Base-by-base conservation (phyloP, 345 rosid genomes). In the Acer campestre region DNA sequence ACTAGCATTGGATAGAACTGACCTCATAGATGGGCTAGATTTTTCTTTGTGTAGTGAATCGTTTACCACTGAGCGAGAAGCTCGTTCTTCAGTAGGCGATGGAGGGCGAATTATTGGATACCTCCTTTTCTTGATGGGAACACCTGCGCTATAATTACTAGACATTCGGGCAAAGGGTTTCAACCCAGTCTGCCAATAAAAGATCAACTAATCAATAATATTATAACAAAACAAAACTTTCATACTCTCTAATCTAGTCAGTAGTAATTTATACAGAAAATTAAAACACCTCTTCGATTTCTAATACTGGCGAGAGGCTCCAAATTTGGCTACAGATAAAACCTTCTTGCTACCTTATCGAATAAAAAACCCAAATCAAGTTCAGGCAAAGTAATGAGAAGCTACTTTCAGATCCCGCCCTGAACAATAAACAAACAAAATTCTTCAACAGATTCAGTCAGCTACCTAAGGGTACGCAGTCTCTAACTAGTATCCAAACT, bases 101-200 rank as follows among this genome's bases (percentile, higher is more conserved):
- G 87, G 78, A 29, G 85, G 81, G 55, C 78, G 81, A 58, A 88
- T 81, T 40, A 86, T 66, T 1, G 84, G 88, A 70, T 81, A 84
- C 83, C 90, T 90, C 81, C 98, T 89, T 88, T 94, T 93, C 90
- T 94, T 94, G 82, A 94, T 81, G 38, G 97, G 97, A 85, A 93
- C 82, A 77, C 90, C 86, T 76, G 93, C 87, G 83, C 77, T 84
- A 74, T 85, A 80, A 79, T 90, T 85, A 74, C 85, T 84, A 78
- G 90, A 86, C 75, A 78, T 87, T 78, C 82, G 79, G n/a, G 83
- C 76, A 82, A 79, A 67, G 44, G 86, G 63, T 77, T 87, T 83
- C 69, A 85, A 78, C 82, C 80, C 86, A 84, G 86, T 68, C 95
- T 94, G 87, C 82, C 67, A 79, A 80, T 40, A 76, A 55, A 83